These are phyloP conservation scores for Trichoderma koningiopsis DNA, from an alignment of 2,329 filamentous ascomycete species.

Conservation along the genomic window DNA sequence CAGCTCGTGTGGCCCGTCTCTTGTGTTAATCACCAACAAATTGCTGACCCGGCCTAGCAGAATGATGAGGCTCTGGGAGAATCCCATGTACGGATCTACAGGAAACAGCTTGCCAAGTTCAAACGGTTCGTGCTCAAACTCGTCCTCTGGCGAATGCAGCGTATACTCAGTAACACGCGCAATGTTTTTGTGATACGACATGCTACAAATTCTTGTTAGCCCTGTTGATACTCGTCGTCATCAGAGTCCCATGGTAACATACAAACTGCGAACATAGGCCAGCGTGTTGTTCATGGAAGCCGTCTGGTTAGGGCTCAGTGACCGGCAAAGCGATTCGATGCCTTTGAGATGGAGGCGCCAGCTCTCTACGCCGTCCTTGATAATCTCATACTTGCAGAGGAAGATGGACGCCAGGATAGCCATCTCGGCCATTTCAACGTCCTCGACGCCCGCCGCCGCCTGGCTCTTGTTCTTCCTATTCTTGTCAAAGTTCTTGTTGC, in stretches of 20 bases:
- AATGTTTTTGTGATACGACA: constrained; percentile 24
- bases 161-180: constrained; percentile 10
- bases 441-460: not conserved
- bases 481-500: not conserved
- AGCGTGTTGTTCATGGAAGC: constrained; percentile 17
- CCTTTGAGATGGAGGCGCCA: constrained; percentile 18
- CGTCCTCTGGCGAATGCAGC: not conserved
- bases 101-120: not conserved
- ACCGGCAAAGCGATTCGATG: constrained; percentile 17
- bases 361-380: constrained; percentile 19
- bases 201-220: not conserved
- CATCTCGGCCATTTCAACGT: constrained; percentile 12
- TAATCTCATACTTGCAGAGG: constrained; percentile 24
- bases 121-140: constrained; percentile 9
- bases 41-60: constrained; percentile 11
- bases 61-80: constrained; percentile 21
- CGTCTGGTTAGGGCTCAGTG: not conserved
- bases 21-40: not conserved
- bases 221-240: not conserved
- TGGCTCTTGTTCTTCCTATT: not conserved
- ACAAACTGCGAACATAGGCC: constrained; percentile 22
- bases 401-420: constrained; percentile 20
- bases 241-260: not conserved
- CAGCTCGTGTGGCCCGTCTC: not conserved
- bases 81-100: constrained; percentile 21